Conservation (phyloP, 2,329 filamentous ascomycete genomes). For the Teratosphaeriaceae sp. region DNA sequence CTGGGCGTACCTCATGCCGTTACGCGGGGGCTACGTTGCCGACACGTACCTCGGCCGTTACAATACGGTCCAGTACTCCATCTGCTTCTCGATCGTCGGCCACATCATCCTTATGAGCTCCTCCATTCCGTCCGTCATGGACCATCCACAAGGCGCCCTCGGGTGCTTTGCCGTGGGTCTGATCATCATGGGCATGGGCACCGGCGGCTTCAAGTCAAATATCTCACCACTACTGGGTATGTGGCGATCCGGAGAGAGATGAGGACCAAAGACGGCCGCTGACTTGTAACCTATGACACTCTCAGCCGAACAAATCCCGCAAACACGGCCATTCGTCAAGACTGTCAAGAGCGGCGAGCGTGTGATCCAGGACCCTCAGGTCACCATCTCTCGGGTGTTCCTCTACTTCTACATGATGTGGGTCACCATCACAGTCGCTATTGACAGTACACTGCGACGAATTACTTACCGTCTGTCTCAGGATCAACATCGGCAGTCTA, state of each 20-base stretch:
- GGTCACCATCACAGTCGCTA: no score
- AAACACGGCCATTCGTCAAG: conserved; percentile 35
- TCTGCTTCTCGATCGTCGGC: conserved; percentile 56
- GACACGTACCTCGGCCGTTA: conserved; percentile 65
- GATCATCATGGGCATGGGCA: conserved; percentile 64
- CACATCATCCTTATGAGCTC: conserved; percentile 61
- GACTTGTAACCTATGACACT: no score
- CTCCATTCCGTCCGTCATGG: conserved; percentile 57
- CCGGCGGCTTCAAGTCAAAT: conserved; percentile 76
- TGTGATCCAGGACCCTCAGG: conserved; percentile 40
- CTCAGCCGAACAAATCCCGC: conserved; percentile 41
- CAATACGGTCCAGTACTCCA: conserved; percentile 62
- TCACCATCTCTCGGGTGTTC: conserved; percentile 42
- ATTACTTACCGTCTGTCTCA: no score
- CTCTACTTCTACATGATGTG: conserved; percentile 64
- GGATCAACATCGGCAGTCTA: conserved; percentile 66
- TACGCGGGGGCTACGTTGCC: conserved; percentile 46
- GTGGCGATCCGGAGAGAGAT: no score
- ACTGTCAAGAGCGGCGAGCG: conserved; percentile 36
- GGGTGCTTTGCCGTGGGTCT: conserved; percentile 58
- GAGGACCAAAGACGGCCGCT: no score
- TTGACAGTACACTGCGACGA: no score
- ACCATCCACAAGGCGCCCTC: conserved; percentile 48
- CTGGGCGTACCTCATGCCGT: conserved; percentile 42
- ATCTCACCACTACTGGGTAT: conserved; percentile 50